Base-by-base conservation (phyloP, 2,329 filamentous ascomycete genomes). In the Dactylella cylindrospora region DNA sequence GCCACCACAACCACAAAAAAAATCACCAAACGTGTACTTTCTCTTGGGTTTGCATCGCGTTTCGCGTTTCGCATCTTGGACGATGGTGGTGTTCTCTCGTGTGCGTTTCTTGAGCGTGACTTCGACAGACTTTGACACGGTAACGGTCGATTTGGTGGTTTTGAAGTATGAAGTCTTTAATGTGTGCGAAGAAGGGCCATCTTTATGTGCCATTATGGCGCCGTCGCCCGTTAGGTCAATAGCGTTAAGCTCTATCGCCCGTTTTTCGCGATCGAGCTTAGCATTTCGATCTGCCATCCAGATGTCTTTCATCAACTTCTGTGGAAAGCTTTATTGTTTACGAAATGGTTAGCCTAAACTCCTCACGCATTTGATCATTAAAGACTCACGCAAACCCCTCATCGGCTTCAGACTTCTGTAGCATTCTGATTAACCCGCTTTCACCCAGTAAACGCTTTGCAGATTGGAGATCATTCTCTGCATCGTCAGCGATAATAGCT, bases 1-100 rank as follows among this genome's bases (percentile, higher is more conserved):
- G 3, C 88, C 88, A 0, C 88, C 87, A 1, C 80, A 85, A 1
- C 88, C 86, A 26, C 81, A 85, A 65, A 88, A 93, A 0, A 80
- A 77, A 68, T 93, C 88, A 1, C 81, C 85, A 19, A 84, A 80
- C 0, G 82, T 86, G 61, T 88, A 88, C 25, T 74, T 75, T 43
- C 59, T 8, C 17, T 39, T 45, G 9, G 9, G 5, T 3, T 15
- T 29, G 39, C 5, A 15, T 12, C 29, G 22, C 29, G 39, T 12
- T 13, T 38, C 2, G 5, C 31, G 2, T 28, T n/a, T n/a, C n/a
- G n/a, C n/a, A n/a, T n/a, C n/a, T n/a, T n/a, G n/a, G n/a, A n/a
- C n/a, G n/a, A n/a, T n/a, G n/a, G n/a, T n/a, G n/a, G n/a, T n/a
- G n/a, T n/a, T n/a, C n/a, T n/a, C n/a, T n/a, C n/a, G n/a, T n/a